A percentile compares a stretch with the other conserved stretches of the same genome.
Conservation (phyloP, 2,329 filamentous ascomycete species). For the Hawksworthiomyces lignivorus region DNA sequence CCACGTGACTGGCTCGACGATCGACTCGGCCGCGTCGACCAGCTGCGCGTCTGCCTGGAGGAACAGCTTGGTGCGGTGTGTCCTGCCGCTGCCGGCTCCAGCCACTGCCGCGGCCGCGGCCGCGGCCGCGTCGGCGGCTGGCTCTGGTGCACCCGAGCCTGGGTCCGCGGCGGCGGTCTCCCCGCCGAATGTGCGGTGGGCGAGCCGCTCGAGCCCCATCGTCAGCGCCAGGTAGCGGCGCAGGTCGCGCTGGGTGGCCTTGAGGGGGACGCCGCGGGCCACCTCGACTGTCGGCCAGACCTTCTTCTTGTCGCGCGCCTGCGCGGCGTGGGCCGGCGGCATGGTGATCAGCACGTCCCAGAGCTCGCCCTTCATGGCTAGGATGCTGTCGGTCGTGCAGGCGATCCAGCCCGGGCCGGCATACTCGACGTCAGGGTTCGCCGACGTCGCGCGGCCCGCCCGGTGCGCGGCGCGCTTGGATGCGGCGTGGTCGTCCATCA, state of each 20-base stretch:
- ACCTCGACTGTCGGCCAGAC: conserved; percentile 71
- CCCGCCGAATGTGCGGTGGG: conserved; percentile 9
- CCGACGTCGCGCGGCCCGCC: conserved; percentile 23
- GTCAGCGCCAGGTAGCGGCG: conserved; percentile 67
- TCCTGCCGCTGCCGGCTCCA: conserved; percentile 16
- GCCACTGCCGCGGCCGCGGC: conserved; percentile 13
- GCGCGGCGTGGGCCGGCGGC: conserved; percentile 46
- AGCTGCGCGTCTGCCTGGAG: conserved; percentile 27
- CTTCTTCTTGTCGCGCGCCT: conserved; percentile 49
- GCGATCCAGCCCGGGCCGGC: conserved; percentile 72
- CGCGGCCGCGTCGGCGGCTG: neutral
- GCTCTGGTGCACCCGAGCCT: too few relatives aligned
- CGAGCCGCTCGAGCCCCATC: conserved; percentile 49
- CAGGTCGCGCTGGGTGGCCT: conserved; percentile 84
- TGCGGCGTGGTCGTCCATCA: conserved; percentile 54
- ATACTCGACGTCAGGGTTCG: conserved; percentile 27
- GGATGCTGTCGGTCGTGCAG: conserved; percentile 90
- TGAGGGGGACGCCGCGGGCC: conserved; percentile 56
- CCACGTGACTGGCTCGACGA: conserved; percentile 60
- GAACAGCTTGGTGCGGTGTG: neutral
- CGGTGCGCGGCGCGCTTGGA: conserved; percentile 25
- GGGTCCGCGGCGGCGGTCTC: too few relatives aligned
- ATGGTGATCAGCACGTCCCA: conserved; percentile 88
- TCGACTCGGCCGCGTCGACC: conserved; percentile 43
- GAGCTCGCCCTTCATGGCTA: conserved; percentile 75